A percentile compares a stretch with the other conserved stretches of the same genome.
These are phyloP conservation scores for Brassica juncea DNA, from an alignment of 345 rosid genomes.

Conservation along the genomic window DNA sequence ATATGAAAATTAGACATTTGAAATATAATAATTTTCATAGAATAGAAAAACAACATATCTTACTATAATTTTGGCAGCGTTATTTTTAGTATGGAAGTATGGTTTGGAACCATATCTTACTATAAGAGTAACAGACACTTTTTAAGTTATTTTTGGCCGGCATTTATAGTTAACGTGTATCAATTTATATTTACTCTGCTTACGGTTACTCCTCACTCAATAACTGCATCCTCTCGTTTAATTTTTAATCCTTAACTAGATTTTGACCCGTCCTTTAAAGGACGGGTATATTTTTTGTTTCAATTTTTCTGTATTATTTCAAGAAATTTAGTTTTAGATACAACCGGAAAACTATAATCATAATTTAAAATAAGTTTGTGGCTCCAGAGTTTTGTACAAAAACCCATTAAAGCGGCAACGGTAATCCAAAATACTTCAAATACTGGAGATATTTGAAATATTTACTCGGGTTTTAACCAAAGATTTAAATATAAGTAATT, in stretches of 20 bases:
- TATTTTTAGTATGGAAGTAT: not conserved
- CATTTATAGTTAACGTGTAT: not conserved
- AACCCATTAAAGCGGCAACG: no score
- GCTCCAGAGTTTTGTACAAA: no score
- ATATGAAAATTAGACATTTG: not conserved
- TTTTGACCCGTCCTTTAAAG: no score
- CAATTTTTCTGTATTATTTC: no score
- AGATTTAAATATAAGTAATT: no score
- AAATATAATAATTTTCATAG: not conserved
- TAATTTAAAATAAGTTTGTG: no score
- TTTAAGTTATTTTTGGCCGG: not conserved
- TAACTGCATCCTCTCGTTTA: slow-evolving; percentile 21
- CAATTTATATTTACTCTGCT: slow-evolving; percentile 16
- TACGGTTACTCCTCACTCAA: slow-evolving; percentile 23
- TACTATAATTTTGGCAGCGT: not conserved
- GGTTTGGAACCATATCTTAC: slow-evolving; percentile 1
- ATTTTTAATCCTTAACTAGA: not conserved
- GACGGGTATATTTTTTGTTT: no score
- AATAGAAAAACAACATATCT: not conserved
- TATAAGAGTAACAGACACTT: slow-evolving; percentile 25
- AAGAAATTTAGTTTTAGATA: no score
- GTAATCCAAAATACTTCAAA: no score
- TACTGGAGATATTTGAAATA: no score
- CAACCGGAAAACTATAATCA: no score
- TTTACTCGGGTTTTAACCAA: no score